Evolutionary conservation across 306 rosid genomes (phyloP), one percentile per base, ranked within the genome.

Genomic region (Ammopiptanthus mongolicus): DNA sequence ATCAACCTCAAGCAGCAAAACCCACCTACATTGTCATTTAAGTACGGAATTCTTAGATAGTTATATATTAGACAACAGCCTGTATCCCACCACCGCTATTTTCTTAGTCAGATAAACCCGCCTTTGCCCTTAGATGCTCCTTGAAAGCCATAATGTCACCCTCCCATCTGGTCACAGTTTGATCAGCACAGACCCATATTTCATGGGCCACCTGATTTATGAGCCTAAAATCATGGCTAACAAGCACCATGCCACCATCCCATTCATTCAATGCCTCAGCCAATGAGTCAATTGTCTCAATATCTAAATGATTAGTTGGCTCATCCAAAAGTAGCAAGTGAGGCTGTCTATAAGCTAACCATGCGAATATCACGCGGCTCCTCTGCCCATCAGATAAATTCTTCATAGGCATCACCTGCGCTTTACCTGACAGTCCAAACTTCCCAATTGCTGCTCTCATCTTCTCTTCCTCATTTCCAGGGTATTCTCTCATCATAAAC

Each of bases 231-330:
- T 96, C 99, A 51, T 96, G 99, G 77, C 99, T 96, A 51, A 96
- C 98, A 61, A 96, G 98, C 60, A 96, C 99, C 87, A 96, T 0
- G 14, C 99, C 99, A 52, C 99, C 99, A 66, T 96, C 99, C 99
- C 99, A 92, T 83, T 96, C 99, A 46, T 96, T 96, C 89, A 96
- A 66, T 21, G 99, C 99, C 75, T 92, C 99, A 0, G 99, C 99
- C 83, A 96, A 71, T 0, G 99, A 96, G 83, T 96, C 99, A 0
- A 96, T 96, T 22, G 98, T 96, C 85, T 96, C 98, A 4, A 92
- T 96, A 85, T 96, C 99, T 83, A 96, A 92, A 76, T 96, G 99
- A 61, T 96, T 92, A 5, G 98, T 96, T 15, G 99, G 99, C 84
- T 96, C 99, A 74, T 96, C 98, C 76, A 96, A 78, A 10, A 96